Conservation (phyloP, 1,139 yeast genomes). For the Cylindricascospora bacillispora region DNA sequence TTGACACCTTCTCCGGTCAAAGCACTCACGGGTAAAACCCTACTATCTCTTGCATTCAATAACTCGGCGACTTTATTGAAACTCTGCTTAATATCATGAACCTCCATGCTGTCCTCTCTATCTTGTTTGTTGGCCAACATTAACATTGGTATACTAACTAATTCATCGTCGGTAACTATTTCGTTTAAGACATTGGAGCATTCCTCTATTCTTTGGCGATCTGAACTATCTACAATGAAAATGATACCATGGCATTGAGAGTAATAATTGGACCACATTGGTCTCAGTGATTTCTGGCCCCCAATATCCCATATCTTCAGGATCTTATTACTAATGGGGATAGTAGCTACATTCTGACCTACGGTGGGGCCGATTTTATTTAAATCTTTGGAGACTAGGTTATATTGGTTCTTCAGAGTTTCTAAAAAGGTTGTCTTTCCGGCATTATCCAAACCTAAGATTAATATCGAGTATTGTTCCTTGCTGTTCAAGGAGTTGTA, state of each 20-base stretch:
- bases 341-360: constrained; percentile 57
- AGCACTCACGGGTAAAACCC: constrained; percentile 84
- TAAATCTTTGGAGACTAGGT: constrained; percentile 24
- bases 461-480: constrained; percentile 63
- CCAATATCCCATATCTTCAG: constrained; percentile 94
- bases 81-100: constrained; percentile 65
- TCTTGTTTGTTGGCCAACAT: constrained; percentile 97
- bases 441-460: constrained; percentile 87
- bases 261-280: constrained; percentile 82
- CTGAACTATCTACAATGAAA: constrained; percentile 86
- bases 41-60: constrained; percentile 79
- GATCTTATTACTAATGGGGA: constrained; percentile 37
- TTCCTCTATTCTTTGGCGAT: constrained; percentile 68
- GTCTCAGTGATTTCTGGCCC: constrained; percentile 73
- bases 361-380: constrained; percentile 54
- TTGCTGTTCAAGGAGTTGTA: constrained; percentile 43
- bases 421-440: constrained; percentile 84
- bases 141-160: constrained; percentile 72
- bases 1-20: constrained; percentile 73
- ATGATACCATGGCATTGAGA: constrained; percentile 81
- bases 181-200: constrained; percentile 41
- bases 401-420: constrained; percentile 41
- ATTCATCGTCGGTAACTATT: constrained; percentile 37
- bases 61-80: constrained; percentile 70
- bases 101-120: constrained; percentile 68